Base-by-base conservation (phyloP, 306 rosid genomes). In the Dalbergia cochinchinensis region DNA sequence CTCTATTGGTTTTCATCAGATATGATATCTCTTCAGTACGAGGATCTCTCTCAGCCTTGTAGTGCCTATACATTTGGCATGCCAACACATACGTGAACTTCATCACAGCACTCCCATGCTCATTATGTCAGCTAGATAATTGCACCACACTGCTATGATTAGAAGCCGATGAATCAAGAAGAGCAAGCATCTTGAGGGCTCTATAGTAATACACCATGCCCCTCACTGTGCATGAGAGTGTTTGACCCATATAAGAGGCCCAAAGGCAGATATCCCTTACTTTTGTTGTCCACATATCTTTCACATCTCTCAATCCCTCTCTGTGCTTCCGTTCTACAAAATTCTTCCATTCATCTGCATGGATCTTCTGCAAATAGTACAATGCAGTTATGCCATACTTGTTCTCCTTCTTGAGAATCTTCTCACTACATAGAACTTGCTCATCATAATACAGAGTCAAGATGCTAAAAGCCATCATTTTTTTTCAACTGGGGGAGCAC, bases 151-250 rank as follows among this genome's bases (percentile, higher is more conserved):
- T 85, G 81, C 89, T 86, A 82, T 81, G 94, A 88, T 53, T 22
- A 22, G 26, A 22, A 22, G 26, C 1, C 1, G 98, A 97, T 65
- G 81, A 42, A 83, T 94, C 98, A 74, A 94, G 97, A 86, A 92
- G 92, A 34, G 97, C 65, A 69, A 94, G 96, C 98, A 89, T 87
- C 85, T 89, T 65, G 26, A 94, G 97, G 69, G 98, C 98, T 63
- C 92, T 89, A 79, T 89, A 88, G 71, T 94, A 89, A 80, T 94
- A 94, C 98, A 94, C 92, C 98, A 92, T 94, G 74, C 98, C 98
- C 75, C 97, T 86, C 22, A 94, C 94, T 44, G 98, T 94, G 65
- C 97, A 97, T 39, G 97, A 91, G 76, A 94, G 73, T 41, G 98
- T 94, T 89, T 94, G 98, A 65, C 98, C 98, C 84, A 97, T 89